Evolutionary conservation across 2,329 filamentous ascomycete genomes (phyloP), one percentile per base, ranked within the genome.

Genomic region (Fusarium pilosicola): DNA sequence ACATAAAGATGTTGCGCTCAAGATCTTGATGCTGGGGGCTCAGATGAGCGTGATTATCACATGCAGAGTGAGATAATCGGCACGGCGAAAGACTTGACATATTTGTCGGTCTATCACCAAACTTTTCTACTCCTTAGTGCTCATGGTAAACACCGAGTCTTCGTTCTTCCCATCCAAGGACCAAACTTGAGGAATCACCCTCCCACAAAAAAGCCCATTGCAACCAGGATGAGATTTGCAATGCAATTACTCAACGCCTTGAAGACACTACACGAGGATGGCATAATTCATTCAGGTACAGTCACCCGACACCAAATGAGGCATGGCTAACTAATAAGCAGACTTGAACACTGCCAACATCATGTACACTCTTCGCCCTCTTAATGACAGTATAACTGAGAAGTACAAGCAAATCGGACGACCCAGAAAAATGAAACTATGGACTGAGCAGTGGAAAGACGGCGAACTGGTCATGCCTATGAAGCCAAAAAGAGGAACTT

Each of bases 41-140:
- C 17, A 11, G 14, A 48, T 0, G 17, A 24, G 2, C 3, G 3
- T 2, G 48, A 34, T 0, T 24, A 11, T 1, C 2, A 10, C 1
- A 14, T 20, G 2, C 48, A 51, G 6, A 20, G 30, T 5, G 48
- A 34, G 0, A 24, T 24, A 5, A 51, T 51, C 2, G 12, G 17
- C 0, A 1, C 4, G 4, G 17, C 11, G 0, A 5, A 34, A 11
- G n/a, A 51, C 3, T 20, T 51, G n/a, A 24, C 30, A 7, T 20
- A 34, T 4, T 1, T 51, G 1, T 7, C 6, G 22, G 22, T 51
- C 0, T 34, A 51, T 2, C 22, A 7, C 22, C 3, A 3, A 5
- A 51, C 5, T 0, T 34, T 34, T 18, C 6, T 20, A 0, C 30
- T 51, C 1, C 8, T 4, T 0, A 51, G 17, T 0, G 30, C 30